Conservation (phyloP, 2,329 filamentous ascomycete species). For the Ascochyta fabae region DNA sequence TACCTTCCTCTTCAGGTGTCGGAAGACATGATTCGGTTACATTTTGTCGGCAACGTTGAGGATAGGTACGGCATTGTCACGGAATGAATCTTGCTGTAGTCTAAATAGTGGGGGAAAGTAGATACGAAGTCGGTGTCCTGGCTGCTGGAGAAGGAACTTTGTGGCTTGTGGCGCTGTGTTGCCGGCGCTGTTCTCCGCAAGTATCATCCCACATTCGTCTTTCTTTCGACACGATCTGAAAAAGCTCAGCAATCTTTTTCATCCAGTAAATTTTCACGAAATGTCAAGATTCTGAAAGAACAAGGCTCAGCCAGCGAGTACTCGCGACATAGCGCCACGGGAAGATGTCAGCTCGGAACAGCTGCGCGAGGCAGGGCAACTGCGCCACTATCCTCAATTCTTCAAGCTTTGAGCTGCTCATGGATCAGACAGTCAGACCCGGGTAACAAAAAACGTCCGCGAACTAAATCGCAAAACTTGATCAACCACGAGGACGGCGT, state of each 20-base stretch:
- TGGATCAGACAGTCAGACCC: background rate
- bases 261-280: too few relatives aligned
- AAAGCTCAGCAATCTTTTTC: too few relatives aligned
- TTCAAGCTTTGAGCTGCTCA: conserved; percentile 2
- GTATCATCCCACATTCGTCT: too few relatives aligned
- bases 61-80: conserved; percentile 4
- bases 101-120: background rate
- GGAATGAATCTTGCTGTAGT: background rate
- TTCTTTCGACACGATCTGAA: too few relatives aligned
- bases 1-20: conserved; percentile 20
- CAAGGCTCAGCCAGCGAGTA: background rate
- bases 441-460: too few relatives aligned
- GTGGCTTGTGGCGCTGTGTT: conserved; percentile 4
- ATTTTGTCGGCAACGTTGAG: background rate
- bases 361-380: background rate
- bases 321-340: background rate
- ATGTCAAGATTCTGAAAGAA: background rate
- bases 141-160: background rate
- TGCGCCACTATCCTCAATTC: background rate
- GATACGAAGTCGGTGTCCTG: conserved; percentile 5
- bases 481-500: background rate
- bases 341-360: background rate
- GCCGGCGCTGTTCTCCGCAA: background rate
- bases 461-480: too few relatives aligned
- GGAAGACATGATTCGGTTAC: conserved; percentile 4